These are phyloP conservation scores for Metschnikowia lunata DNA, from an alignment of 805 yeast species.

Conservation along the genomic window DNA sequence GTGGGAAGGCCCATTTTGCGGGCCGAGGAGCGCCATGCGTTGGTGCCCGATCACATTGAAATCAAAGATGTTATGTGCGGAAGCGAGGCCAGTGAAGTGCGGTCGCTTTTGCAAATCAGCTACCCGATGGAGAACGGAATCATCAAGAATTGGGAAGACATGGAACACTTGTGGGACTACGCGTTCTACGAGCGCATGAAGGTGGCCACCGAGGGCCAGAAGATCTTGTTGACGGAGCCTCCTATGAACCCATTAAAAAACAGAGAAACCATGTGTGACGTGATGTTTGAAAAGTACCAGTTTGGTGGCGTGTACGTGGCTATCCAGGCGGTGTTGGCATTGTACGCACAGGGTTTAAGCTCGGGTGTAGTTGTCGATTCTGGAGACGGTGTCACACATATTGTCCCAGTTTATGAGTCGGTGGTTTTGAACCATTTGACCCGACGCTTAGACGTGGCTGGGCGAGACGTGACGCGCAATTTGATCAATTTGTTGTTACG, in stretches of 20 bases:
- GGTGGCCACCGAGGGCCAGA: slow-evolving; percentile 66
- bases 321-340: slow-evolving; percentile 95
- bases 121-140: slow-evolving; percentile 99
- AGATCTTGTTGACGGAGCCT: slow-evolving; percentile 90
- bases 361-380: slow-evolving; percentile 98
- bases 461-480: slow-evolving; percentile 97
- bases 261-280: slow-evolving; percentile 86
- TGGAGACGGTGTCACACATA: slow-evolving; percentile 98
- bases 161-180: slow-evolving; percentile 98
- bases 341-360: slow-evolving; percentile 94
- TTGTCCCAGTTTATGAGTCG: slow-evolving; percentile 96
- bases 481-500: slow-evolving; percentile 85
- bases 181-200: slow-evolving; percentile 91
- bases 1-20: slow-evolving; percentile 96
- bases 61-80: slow-evolving; percentile 98
- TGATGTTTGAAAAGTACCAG: slow-evolving; percentile 86
- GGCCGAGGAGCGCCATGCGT: slow-evolving; percentile 80
- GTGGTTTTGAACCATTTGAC: slow-evolving; percentile 95
- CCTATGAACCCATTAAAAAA: slow-evolving; percentile 95
- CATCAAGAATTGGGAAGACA: slow-evolving; percentile 94
- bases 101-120: slow-evolving; percentile 86
- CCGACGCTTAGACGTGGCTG: slow-evolving; percentile 91
- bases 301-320: slow-evolving; percentile 94
- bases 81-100: slow-evolving; percentile 85
- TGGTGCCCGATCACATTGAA: slow-evolving; percentile 56